These are phyloP conservation scores for Trametes villosa DNA, from an alignment of 768 basidiomycete genomes.

Conservation along the genomic window DNA sequence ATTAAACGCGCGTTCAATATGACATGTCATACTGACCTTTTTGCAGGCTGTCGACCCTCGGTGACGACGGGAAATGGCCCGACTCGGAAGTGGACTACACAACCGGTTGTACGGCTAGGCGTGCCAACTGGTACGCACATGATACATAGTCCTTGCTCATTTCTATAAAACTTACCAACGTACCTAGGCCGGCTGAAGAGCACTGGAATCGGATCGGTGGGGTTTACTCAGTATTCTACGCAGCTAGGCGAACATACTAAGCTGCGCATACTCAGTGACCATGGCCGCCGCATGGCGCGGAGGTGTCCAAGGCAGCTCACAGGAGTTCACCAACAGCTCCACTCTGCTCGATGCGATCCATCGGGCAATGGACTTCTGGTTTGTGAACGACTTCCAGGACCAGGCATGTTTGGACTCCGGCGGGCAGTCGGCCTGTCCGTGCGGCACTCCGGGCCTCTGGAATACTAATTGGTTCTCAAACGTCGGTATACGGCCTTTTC, in stretches of 20 bases:
- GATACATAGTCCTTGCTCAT: background rate
- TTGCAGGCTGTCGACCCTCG: constrained; percentile 52
- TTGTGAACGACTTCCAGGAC: constrained; percentile 59
- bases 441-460: constrained; percentile 55
- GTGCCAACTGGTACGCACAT: constrained; percentile 61
- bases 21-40: background rate
- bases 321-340: constrained; percentile 47
- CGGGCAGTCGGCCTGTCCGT: constrained; percentile 57
- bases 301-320: constrained; percentile 41
- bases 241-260: background rate
- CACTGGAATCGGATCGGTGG: constrained; percentile 51
- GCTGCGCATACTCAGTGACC: too few relatives aligned
- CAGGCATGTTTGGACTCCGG: constrained; percentile 58
- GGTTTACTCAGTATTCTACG: constrained; percentile 15
- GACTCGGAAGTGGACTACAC: constrained; percentile 62
- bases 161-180: background rate
- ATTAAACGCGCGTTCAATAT: background rate
- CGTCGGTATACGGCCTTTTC: constrained; percentile 35
- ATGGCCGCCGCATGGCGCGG: constrained; percentile 65
- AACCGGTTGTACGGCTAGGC: constrained; percentile 61
- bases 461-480: constrained; percentile 72
- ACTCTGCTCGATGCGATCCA: constrained; percentile 47
- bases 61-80: constrained; percentile 53
- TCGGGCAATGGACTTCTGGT: constrained; percentile 65
- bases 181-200: constrained; percentile 28